These are phyloP conservation scores for Colletotrichum navitas DNA, from an alignment of 2,329 filamentous ascomycete species.

Conservation along the genomic window DNA sequence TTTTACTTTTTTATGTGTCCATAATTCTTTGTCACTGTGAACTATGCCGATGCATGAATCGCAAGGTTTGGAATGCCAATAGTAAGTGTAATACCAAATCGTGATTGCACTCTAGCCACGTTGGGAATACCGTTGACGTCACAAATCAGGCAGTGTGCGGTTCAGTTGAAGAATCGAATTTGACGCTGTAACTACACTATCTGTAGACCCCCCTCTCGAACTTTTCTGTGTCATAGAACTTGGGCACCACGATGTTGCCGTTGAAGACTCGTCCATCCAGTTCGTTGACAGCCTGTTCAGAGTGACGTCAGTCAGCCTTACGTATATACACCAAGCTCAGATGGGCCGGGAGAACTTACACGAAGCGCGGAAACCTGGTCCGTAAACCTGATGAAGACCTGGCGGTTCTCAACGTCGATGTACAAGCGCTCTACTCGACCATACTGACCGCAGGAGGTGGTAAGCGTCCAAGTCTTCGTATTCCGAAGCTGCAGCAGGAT, in stretches of 20 bases:
- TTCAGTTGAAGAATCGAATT: background rate
- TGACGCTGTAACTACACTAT: slow-evolving; percentile 39
- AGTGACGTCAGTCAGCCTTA: background rate
- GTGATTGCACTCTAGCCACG: no score
- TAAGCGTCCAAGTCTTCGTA: slow-evolving; percentile 8
- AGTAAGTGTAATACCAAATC: background rate
- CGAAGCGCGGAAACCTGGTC: slow-evolving; percentile 85
- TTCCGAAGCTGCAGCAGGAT: slow-evolving; percentile 23
- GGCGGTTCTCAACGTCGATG: slow-evolving; percentile 73
- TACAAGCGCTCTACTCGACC: slow-evolving; percentile 85
- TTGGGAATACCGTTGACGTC: background rate
- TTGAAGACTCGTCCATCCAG: slow-evolving; percentile 90
- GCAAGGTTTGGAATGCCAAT: background rate
- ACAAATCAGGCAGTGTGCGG: no score
- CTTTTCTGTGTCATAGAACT: slow-evolving; percentile 84
- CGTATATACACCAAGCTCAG: background rate
- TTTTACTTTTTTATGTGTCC: background rate
- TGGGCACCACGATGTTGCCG: slow-evolving; percentile 84
- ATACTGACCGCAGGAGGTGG: slow-evolving; percentile 65
- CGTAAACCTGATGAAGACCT: slow-evolving; percentile 95
- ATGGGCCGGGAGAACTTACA: slow-evolving; percentile 63
- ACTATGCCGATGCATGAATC: no score
- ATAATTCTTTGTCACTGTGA: background rate
- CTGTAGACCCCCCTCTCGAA: slow-evolving; percentile 78
- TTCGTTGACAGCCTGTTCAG: slow-evolving; percentile 82